Percentiles rank a stretch among this genome's conserved stretches.
phyloP scores from a whole-genome alignment of 495 filamentous ascomycete genomes.

The Neurospora sp. region DNA sequence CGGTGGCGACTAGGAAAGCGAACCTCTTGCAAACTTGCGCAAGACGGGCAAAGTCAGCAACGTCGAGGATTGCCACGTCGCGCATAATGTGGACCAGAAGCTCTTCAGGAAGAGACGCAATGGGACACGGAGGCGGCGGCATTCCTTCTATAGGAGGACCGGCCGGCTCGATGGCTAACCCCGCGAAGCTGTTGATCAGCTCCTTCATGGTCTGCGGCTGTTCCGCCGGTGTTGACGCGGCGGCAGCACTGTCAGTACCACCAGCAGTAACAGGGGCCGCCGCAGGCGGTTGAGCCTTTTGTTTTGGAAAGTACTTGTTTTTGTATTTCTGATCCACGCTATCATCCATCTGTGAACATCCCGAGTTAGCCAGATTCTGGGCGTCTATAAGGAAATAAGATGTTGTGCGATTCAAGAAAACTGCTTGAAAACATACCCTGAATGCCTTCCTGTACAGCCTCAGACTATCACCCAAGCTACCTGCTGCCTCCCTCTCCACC shows the following conservation, averaged over 20 bases:
- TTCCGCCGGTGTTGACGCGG: not conserved
- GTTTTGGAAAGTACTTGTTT: constrained; percentile 75
- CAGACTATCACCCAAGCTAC: constrained; percentile 82
- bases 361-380: constrained; percentile 10
- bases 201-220: constrained; percentile 43
- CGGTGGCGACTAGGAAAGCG: constrained; percentile 72
- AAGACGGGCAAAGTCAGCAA: constrained; percentile 69
- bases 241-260: not conserved
- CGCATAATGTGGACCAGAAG: constrained; percentile 53
- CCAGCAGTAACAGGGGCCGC: constrained; percentile 7
- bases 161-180: constrained; percentile 47
- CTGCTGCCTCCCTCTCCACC: constrained; percentile 75
- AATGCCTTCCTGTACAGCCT: constrained; percentile 85
- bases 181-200: constrained; percentile 66
- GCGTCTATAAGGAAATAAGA: not conserved
- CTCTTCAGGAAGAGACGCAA: constrained; percentile 70
- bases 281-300: constrained; percentile 28
- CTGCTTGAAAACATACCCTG: constrained; percentile 39
- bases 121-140: constrained; percentile 61
- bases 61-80: constrained; percentile 63
- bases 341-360: constrained; percentile 56
- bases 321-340: constrained; percentile 76
- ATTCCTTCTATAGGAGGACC: constrained; percentile 52
- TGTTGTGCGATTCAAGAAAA: not conserved
- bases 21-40: constrained; percentile 77